Evolutionary conservation across 495 filamentous ascomycete species (phyloP), one percentile per base, ranked within the genome.

Genomic region (Aspergillus funiculosus): DNA sequence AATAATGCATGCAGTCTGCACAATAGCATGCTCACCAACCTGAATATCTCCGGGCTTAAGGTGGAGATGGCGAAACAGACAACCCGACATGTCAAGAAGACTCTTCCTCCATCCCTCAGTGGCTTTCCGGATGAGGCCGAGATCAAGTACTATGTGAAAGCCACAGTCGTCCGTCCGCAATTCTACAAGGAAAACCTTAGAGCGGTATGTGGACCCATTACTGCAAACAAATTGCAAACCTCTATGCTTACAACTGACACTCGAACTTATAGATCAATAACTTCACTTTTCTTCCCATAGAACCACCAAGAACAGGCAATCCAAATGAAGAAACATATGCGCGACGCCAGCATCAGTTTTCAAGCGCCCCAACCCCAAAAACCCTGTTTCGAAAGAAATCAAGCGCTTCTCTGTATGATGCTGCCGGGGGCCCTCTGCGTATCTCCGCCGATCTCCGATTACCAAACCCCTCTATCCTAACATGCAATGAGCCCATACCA

Each of bases 91-190:
- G 77, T 91, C 53, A 91, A 83, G 56, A 84, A 80, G 58, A 94
- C 89, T 0, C 74, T 98, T 10, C 92, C 92, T 5, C 92, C 92
- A 2, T 87, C 87, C 5, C 72, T 96, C 48, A 85, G 76, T 36
- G 87, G 86, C 2, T 86, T 94, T 50, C 82, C 85, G 0, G 84
- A 82, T 0, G 72, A 86, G 63, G 92, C 90, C 38, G 89, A 91
- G 61, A 91, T 98, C 43, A 78, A 80, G 53, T 98, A 98, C 60
- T 97, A 85, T 50, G 73, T 96, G 48, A 98, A 98, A 60, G 89
- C 81, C 9, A 98, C 92, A 0, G 80, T 97, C 2, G 80, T 86
- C 46, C 74, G 89, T 20, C 86, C 86, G 0, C 77, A 84, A 17
- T 77, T 94, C 50, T 91, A 87, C 62, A 86, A 87, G 57, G 87